Evolutionary conservation across 306 rosid genomes (phyloP), one percentile per base, ranked within the genome.

Genomic region (Lathyrus sativus): DNA sequence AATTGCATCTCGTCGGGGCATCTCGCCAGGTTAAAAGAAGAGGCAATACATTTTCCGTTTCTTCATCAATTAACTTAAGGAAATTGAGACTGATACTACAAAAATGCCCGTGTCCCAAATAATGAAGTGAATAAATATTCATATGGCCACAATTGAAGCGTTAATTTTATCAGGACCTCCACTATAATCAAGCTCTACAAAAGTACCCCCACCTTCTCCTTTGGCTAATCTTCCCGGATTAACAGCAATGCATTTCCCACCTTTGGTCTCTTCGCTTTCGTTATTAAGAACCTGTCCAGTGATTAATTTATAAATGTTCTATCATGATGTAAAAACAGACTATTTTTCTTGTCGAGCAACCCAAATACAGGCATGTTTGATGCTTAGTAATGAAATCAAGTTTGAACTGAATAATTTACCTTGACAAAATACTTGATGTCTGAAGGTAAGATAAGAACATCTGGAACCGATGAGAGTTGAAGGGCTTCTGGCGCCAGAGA

Each of bases 161-260:
- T 51, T 85, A 33, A 74, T 72, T 48, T 60, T 81, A 72, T 87
- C 87, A 0, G 90, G 83, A 56, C 73, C 82, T 3, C 92, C 89
- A 51, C 78, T 45, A 74, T 82, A 93, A 53, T 84, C 79, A 31
- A 93, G 90, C 86, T 86, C 97, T 0, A 80, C 92, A 49, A 93
- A 93, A 74, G 96, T 93, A 57, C 97, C 99, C 18, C 96, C 97
- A 67, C 99, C 96, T 85, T 88, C 98, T 61, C 97, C 99, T 82
- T 90, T 90, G 64, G 92, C 80, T 10, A 90, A 77, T 83, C 97
- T 88, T 80, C 97, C 99, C 0, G 97, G 99, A 78, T 93, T 93
- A 51, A 93, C 76, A 49, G 92, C 90, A 59, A 90, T 63, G 78
- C 96, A 90, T 65, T 80, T 90, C 57, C 12, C 61, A 67, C 42